Percentiles rank a stretch among this genome's conserved stretches.
Evolutionary conservation across 148 eudicot genomes (phyloP).

Genomic region (Rhododendron vialii): DNA sequence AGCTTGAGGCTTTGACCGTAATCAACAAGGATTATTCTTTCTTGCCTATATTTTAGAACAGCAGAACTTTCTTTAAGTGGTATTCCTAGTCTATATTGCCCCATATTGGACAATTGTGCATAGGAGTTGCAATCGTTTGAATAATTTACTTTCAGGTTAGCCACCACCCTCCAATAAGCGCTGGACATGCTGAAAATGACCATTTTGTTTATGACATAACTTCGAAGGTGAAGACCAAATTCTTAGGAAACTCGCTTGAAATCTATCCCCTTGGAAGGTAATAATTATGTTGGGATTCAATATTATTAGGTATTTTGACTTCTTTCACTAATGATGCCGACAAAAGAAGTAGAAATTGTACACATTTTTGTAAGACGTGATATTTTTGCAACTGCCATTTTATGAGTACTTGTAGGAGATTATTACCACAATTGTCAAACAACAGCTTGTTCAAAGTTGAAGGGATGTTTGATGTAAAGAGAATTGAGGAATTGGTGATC

Average conservation of each 20-base stretch:
- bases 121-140: not conserved
- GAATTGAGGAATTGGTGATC: not conserved
- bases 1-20: slow-evolving; percentile 4
- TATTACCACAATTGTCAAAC: not conserved
- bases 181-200: slow-evolving; percentile 89
- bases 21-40: not conserved
- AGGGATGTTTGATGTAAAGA: not conserved
- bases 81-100: not conserved
- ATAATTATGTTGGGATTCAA: not conserved
- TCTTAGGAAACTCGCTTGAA: slow-evolving; percentile 87
- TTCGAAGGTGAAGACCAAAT: slow-evolving; percentile 91
- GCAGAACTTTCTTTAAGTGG: not conserved
- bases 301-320: not conserved
- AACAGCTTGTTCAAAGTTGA: not conserved
- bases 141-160: slow-evolving; percentile 53
- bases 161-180: slow-evolving; percentile 99
- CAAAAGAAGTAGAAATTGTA: not conserved
- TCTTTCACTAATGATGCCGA: not conserved
- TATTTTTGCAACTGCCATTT: not conserved
- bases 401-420: not conserved
- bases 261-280: slow-evolving; percentile 99
- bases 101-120: not conserved
- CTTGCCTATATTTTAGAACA: not conserved
- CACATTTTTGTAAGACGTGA: not conserved
- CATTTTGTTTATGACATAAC: slow-evolving; percentile 88